These are phyloP conservation scores for Forsythia suspensa DNA, from an alignment of 257 asterid species.

Conservation along the genomic window DNA sequence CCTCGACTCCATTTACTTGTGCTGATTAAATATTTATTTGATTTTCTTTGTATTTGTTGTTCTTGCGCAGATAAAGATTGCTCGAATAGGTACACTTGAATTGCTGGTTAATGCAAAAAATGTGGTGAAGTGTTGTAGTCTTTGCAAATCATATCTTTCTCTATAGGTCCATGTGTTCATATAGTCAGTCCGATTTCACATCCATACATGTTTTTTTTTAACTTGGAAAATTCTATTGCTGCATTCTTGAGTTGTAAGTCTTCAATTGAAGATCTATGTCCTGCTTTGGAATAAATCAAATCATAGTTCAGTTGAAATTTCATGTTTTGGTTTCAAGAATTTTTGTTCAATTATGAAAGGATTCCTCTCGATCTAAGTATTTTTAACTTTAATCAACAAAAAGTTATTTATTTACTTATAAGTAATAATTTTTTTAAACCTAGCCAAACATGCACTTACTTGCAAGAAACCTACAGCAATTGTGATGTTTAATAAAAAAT, in stretches of 20 bases:
- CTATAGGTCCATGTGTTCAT: constrained; percentile 11
- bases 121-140: constrained; percentile 14
- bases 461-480: too few relatives aligned
- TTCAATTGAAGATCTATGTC: constrained; percentile 17
- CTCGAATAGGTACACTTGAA: constrained; percentile 1
- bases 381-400: background rate
- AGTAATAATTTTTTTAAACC: too few relatives aligned
- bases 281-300: constrained; percentile 29
- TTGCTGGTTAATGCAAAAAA: constrained; percentile 7
- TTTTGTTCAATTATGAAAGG: background rate
- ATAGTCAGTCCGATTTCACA: constrained; percentile 7
- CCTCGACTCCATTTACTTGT: background rate
- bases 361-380: background rate
- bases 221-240: constrained; percentile 9
- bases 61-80: constrained; percentile 27
- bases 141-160: too few relatives aligned
- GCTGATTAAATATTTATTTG: background rate
- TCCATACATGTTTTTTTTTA: background rate
- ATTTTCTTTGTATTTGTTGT: background rate
- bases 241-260: constrained; percentile 22
- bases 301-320: background rate
- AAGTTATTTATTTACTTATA: too few relatives aligned
- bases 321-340: constrained; percentile 1
- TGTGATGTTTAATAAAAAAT: too few relatives aligned
- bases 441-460: too few relatives aligned